Conservation (phyloP, 371 early-diverging fungal species). For the Lichtheimia ornata region DNA sequence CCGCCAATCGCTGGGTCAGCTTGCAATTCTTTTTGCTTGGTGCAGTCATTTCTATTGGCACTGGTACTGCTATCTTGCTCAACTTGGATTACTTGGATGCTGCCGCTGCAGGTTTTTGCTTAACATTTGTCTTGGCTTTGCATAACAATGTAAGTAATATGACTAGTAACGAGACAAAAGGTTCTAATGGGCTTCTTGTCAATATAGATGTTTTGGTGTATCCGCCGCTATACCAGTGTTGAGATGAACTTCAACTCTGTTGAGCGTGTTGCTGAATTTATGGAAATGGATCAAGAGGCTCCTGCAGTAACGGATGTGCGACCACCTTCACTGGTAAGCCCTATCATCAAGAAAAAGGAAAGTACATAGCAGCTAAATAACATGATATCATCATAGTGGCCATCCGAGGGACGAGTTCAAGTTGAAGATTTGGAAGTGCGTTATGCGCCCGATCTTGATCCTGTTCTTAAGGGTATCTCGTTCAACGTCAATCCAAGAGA, state of each 20-base stretch:
- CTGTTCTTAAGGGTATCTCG: conserved; percentile 59
- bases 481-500: conserved; percentile 52
- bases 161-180: not conserved
- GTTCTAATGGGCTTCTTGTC: not conserved
- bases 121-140: conserved; percentile 75
- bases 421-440: conserved; percentile 58
- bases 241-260: conserved; percentile 86
- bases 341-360: not conserved
- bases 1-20: conserved; percentile 83
- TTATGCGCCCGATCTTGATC: conserved; percentile 61
- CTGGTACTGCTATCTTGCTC: conserved; percentile 53
- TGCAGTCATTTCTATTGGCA: conserved; percentile 60
- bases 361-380: not conserved
- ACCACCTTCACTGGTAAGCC: conserved; percentile 57
- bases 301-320: conserved; percentile 49
- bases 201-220: conserved; percentile 61
- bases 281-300: conserved; percentile 77
- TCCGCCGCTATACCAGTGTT: conserved; percentile 71
- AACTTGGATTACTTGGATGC: conserved; percentile 55
- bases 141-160: conserved; percentile 49
- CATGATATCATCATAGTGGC: conserved; percentile 54
- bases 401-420: conserved; percentile 59
- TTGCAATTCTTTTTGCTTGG: conserved; percentile 70
- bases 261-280: conserved; percentile 84
- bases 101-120: conserved; percentile 75